Evolutionary conservation across 2,329 filamentous ascomycete species (phyloP).

Genomic region (Zymoseptoria passerinii): DNA sequence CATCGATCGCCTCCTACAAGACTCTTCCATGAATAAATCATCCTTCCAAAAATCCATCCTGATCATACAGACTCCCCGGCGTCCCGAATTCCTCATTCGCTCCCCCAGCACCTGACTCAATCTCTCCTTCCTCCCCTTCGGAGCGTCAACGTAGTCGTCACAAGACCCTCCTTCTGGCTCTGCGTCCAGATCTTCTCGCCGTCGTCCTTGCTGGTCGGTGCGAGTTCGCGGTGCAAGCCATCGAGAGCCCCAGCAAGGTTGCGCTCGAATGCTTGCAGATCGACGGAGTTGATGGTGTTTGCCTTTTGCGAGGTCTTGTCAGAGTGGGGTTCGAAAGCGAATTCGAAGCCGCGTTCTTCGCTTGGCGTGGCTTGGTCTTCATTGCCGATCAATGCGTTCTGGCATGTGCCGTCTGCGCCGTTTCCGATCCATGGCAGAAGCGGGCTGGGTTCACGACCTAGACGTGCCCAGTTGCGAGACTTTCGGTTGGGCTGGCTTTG

Average conservation of each 20-base stretch:
- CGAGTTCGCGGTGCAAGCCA: slow-evolving; percentile 17
- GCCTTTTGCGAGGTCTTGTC: not conserved
- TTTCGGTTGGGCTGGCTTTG: slow-evolving; percentile 18
- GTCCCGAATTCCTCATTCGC: slow-evolving; percentile 23
- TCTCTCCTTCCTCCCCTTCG: slow-evolving; percentile 1
- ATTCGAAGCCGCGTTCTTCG: slow-evolving; percentile 18
- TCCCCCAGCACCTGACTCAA: not conserved
- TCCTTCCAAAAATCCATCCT: slow-evolving; percentile 30
- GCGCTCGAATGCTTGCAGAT: slow-evolving; percentile 15
- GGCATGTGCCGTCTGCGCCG: slow-evolving; percentile 2
- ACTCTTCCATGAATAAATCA: not conserved
- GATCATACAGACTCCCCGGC: slow-evolving; percentile 41
- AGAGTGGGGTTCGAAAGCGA: slow-evolving; percentile 15
- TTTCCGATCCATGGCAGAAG: slow-evolving; percentile 24
- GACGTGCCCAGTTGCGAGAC: slow-evolving; percentile 32
- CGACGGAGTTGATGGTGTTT: not conserved
- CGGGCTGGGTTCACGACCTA: slow-evolving; percentile 34
- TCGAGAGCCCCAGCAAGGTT: slow-evolving; percentile 21
- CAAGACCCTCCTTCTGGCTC: slow-evolving; percentile 1
- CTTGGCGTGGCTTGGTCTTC: not conserved
- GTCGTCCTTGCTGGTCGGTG: slow-evolving; percentile 16
- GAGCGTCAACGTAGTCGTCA: slow-evolving; percentile 1
- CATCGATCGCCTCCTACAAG: not conserved
- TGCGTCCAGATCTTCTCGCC: slow-evolving; percentile 26
- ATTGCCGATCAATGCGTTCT: not conserved